Evolutionary conservation across 2,329 filamentous ascomycete genomes (phyloP).

Genomic region (Trichocomaceae sp.): DNA sequence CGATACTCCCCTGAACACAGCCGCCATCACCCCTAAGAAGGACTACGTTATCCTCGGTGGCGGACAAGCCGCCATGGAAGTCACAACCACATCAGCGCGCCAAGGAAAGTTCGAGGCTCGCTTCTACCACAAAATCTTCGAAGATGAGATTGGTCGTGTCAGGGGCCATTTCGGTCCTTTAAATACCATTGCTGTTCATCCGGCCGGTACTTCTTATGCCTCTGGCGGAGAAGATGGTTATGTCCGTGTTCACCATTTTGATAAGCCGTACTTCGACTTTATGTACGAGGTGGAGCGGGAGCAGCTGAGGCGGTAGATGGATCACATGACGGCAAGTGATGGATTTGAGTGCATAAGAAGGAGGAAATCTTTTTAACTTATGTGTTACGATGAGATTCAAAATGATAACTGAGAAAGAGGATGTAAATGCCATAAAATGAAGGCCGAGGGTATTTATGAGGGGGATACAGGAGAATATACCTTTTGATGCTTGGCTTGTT

Average conservation of each 20-base stretch:
- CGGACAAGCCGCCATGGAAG: conserved; percentile 98
- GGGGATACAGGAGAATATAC: not conserved
- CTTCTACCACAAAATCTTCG: conserved; percentile 99
- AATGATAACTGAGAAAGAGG: not conserved
- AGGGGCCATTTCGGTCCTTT: conserved; percentile 94
- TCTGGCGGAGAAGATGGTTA: conserved; percentile 97
- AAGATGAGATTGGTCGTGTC: conserved; percentile 96
- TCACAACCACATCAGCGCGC: conserved; percentile 85
- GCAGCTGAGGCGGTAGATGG: conserved; percentile 41
- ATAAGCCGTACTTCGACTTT: conserved; percentile 98
- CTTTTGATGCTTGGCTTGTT: not conserved
- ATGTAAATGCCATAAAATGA: not conserved
- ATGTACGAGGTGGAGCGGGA: conserved; percentile 97
- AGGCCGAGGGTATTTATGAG: not conserved
- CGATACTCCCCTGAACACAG: conserved; percentile 95
- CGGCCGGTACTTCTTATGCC: conserved; percentile 85
- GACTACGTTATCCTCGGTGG: conserved; percentile 96
- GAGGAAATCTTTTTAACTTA: not conserved
- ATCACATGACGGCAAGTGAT: not conserved
- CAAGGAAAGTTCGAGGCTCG: conserved; percentile 99
- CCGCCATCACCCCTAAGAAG: conserved; percentile 88
- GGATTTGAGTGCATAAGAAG: not conserved
- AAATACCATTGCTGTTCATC: conserved; percentile 92
- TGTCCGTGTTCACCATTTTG: conserved; percentile 96
- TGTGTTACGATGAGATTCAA: conserved; percentile 9